phyloP scores from a whole-genome alignment of 106 monocot genomes.

The Apostasia ramifera region DNA sequence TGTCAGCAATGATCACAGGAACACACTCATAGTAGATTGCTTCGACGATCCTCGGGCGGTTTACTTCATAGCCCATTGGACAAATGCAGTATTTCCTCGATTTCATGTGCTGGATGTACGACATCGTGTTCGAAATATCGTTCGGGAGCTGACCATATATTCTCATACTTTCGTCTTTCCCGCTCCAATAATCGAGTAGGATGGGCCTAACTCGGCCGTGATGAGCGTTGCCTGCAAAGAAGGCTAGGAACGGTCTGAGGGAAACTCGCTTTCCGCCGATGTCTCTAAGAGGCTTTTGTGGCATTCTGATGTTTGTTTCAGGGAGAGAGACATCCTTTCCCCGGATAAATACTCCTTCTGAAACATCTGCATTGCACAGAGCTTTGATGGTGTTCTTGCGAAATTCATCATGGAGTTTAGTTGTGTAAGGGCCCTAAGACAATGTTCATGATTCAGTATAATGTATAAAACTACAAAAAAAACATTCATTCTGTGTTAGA shows the following conservation, averaged over 20 bases:
- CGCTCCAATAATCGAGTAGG: constrained; percentile 43
- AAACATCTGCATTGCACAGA: constrained; percentile 78
- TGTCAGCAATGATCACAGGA: constrained; percentile 74
- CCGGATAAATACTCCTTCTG: constrained; percentile 60
- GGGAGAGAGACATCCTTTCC: constrained; percentile 91
- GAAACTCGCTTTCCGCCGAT: constrained; percentile 59
- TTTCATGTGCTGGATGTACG: constrained; percentile 67
- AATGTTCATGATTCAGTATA: not conserved
- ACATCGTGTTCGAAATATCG: constrained; percentile 33
- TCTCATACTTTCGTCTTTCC: constrained; percentile 50
- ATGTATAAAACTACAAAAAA: too few relatives aligned
- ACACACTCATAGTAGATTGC: constrained; percentile 84
- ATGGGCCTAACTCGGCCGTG: constrained; percentile 58
- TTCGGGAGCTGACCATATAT: constrained; percentile 44
- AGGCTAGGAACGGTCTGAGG: constrained; percentile 53
- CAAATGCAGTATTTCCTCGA: constrained; percentile 73
- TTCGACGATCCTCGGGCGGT: constrained; percentile 83
- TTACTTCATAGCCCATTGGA: constrained; percentile 84
- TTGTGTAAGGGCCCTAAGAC: constrained; percentile 67
- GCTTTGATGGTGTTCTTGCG: constrained; percentile 65
- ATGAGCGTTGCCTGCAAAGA: constrained; percentile 88
- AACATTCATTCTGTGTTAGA: too few relatives aligned
- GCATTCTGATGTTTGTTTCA: constrained; percentile 59
- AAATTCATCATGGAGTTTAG: constrained; percentile 62
- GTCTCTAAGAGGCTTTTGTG: constrained; percentile 43